Conservation (phyloP, 164 flowering plant species). For the Warburgia ugandensis region DNA sequence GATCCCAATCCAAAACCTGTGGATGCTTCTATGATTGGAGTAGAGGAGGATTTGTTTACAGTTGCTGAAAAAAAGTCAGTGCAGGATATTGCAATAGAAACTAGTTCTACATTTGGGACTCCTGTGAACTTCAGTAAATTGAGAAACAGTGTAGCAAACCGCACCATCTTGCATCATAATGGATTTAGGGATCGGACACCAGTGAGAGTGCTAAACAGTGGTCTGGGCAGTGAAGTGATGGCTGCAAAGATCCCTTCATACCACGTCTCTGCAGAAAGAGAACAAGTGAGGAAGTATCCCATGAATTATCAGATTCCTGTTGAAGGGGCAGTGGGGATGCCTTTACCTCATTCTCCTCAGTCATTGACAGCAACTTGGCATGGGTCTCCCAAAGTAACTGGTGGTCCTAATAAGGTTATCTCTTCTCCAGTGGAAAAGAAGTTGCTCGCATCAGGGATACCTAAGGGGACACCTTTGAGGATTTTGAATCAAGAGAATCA, state of each 20-base stretch:
- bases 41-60: conserved; percentile 21
- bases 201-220: background rate
- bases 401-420: conserved; percentile 13
- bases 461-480: conserved; percentile 9
- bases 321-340: conserved; percentile 4
- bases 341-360: conserved; percentile 22
- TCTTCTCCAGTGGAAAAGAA: conserved; percentile 22
- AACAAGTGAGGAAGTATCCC: conserved; percentile 9
- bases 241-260: conserved; percentile 14
- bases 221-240: conserved; percentile 4
- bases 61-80: conserved; percentile 10
- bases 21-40: conserved; percentile 20
- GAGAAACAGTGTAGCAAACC: conserved; percentile 14
- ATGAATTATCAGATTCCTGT: conserved; percentile 10
- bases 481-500: conserved; percentile 16
- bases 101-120: conserved; percentile 8
- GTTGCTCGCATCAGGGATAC: conserved; percentile 14
- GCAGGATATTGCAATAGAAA: conserved; percentile 7
- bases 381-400: background rate
- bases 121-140: conserved; percentile 4
- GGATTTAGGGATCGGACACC: conserved; percentile 8
- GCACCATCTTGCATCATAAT: conserved; percentile 5
- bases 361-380: conserved; percentile 10
- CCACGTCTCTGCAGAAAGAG: conserved; percentile 15
- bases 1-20: conserved; percentile 9